Evolutionary conservation across 148 eudicot genomes (phyloP).

Genomic region (Diospyros kaki): DNA sequence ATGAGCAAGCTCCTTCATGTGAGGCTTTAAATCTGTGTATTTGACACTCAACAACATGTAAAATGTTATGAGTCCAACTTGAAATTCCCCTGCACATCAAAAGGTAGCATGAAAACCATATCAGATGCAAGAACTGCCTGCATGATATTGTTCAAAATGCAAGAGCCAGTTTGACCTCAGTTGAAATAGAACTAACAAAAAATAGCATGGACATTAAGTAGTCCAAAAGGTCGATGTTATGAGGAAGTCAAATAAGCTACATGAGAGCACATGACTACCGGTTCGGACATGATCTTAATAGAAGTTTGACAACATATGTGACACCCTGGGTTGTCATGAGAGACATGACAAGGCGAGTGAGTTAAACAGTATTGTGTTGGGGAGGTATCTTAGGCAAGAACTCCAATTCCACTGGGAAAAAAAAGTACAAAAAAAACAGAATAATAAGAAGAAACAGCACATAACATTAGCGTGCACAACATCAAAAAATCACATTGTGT

Average conservation of each 20-base stretch:
- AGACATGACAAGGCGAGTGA: too few relatives aligned
- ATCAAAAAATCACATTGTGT: too few relatives aligned
- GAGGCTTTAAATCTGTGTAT: slow-evolving; percentile 61
- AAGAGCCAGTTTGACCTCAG: slow-evolving; percentile 7
- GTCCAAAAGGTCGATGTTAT: background rate
- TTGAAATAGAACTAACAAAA: background rate
- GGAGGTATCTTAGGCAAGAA: too few relatives aligned
- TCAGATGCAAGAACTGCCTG: background rate
- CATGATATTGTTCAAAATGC: slow-evolving; percentile 3
- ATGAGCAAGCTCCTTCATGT: slow-evolving; percentile 48
- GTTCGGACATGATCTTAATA: too few relatives aligned
- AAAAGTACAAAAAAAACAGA: too few relatives aligned
- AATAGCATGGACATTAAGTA: background rate
- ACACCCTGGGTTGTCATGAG: too few relatives aligned
- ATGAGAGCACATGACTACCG: background rate
- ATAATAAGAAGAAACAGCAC: too few relatives aligned
- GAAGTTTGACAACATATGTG: too few relatives aligned
- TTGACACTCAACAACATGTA: slow-evolving; percentile 52
- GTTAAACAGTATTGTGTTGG: too few relatives aligned
- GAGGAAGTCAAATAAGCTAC: background rate
- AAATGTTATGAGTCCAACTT: slow-evolving; percentile 60
- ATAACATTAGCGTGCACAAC: too few relatives aligned
- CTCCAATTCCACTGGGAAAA: too few relatives aligned
- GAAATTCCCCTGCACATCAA: slow-evolving; percentile 45
- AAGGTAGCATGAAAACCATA: background rate